phyloP scores from a whole-genome alignment of 345 rosid genomes.

The Populus nigra region DNA sequence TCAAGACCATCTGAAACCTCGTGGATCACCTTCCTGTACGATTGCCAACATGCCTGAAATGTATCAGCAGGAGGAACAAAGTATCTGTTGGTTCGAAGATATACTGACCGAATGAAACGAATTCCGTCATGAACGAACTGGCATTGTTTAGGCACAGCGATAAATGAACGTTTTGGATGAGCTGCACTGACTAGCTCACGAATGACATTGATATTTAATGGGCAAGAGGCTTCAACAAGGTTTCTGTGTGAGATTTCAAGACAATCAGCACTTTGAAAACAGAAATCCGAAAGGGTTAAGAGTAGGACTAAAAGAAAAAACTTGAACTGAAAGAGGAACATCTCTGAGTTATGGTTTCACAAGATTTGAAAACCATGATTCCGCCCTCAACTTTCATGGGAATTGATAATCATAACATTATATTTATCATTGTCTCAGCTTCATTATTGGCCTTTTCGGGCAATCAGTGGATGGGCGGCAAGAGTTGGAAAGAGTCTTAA shows the following conservation, averaged over 20 bases:
- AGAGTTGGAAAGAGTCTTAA: background rate
- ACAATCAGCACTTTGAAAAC: background rate
- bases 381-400: background rate
- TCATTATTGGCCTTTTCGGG: slow-evolving; percentile 6
- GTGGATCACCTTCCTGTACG: slow-evolving; percentile 13
- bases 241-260: background rate
- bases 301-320: slow-evolving; percentile 2
- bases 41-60: slow-evolving; percentile 29
- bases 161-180: slow-evolving; percentile 12
- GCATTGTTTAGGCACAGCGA: slow-evolving; percentile 14
- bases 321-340: slow-evolving; percentile 14
- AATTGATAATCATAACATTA: background rate
- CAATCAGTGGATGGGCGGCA: background rate
- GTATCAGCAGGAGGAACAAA: slow-evolving; percentile 33
- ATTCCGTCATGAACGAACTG: slow-evolving; percentile 22
- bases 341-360: background rate
- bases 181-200: slow-evolving; percentile 8
- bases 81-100: slow-evolving; percentile 21
- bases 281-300: slow-evolving; percentile 4
- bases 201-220: slow-evolving; percentile 28
- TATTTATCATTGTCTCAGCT: background rate
- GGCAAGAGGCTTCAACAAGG: slow-evolving; percentile 22
- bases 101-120: slow-evolving; percentile 32
- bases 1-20: slow-evolving; percentile 26
- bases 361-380: slow-evolving; percentile 4